phyloP scores from a whole-genome alignment of 176 grass and related monocot species.

The Lolium multiflorum region DNA sequence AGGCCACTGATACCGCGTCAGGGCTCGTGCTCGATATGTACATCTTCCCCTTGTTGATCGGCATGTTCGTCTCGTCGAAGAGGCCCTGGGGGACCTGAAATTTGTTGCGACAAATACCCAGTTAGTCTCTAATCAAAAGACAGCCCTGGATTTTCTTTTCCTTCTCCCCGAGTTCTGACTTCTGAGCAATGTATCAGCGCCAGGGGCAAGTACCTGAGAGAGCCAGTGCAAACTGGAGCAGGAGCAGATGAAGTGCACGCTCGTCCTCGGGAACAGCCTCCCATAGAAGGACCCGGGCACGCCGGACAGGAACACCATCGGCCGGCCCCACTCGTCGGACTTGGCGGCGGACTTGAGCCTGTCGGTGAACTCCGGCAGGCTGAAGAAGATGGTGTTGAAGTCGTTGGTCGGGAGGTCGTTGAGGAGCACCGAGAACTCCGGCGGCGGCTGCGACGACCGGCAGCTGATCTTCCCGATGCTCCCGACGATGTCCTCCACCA shows the following conservation, averaged over 20 bases:
- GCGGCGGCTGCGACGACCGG: conserved; percentile 54
- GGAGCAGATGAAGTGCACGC: conserved; percentile 89
- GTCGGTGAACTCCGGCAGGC: conserved; percentile 65
- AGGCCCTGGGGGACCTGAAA: conserved; percentile 70
- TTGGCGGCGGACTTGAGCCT: conserved; percentile 54
- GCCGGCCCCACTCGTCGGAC: conserved; percentile 61
- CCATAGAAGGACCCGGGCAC: conserved; percentile 93
- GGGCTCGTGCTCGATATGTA: conserved; percentile 84
- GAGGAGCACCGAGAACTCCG: conserved; percentile 93
- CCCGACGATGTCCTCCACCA: conserved; percentile 72
- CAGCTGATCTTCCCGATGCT: conserved; percentile 59
- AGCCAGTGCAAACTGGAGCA: conserved; percentile 97
- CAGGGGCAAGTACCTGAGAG: conserved; percentile 58
- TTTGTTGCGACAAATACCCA: neutral
- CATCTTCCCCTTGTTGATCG: conserved; percentile 88
- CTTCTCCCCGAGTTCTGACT: too few species aligned
- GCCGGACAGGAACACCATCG: conserved; percentile 80
- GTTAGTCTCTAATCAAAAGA: neutral
- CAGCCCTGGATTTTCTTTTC: neutral
- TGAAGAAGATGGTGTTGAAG: conserved; percentile 93
- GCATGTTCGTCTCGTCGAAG: conserved; percentile 40
- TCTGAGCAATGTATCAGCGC: conserved; percentile 9
- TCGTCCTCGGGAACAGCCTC: conserved; percentile 69
- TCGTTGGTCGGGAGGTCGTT: conserved; percentile 98
- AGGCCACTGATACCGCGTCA: conserved; percentile 50